Evolutionary conservation across 495 filamentous ascomycete species (phyloP).

Genomic region (Beverwykella pulmonaria): DNA sequence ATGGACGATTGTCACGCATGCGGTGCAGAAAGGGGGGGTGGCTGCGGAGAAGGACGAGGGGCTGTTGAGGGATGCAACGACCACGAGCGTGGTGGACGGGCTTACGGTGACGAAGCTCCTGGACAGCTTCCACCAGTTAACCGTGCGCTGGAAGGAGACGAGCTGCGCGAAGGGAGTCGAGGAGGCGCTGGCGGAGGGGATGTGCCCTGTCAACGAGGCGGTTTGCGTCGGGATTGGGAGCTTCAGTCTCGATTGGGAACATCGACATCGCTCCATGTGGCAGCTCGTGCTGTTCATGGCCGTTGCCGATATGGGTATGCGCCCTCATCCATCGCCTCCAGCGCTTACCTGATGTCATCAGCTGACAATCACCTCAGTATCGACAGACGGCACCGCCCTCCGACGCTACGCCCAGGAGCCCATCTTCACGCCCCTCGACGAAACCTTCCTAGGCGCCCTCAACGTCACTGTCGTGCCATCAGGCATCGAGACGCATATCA

Average conservation of each 20-base stretch:
- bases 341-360: background rate
- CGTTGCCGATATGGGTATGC: conserved; percentile 12
- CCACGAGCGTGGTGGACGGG: conserved; percentile 15
- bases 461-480: conserved; percentile 1
- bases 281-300: conserved; percentile 36
- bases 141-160: conserved; percentile 13
- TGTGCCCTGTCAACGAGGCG: conserved; percentile 18
- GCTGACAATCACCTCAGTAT: background rate
- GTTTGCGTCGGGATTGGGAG: conserved; percentile 34
- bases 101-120: conserved; percentile 22
- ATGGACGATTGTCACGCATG: conserved; percentile 27
- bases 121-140: conserved; percentile 8
- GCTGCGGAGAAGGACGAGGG: background rate
- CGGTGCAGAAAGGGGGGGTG: background rate
- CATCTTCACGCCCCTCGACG: conserved; percentile 28
- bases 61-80: background rate
- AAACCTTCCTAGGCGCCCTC: conserved; percentile 18
- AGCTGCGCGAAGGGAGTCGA: conserved; percentile 5
- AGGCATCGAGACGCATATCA: conserved; percentile 13
- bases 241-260: conserved; percentile 36
- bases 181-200: conserved; percentile 8
- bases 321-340: background rate
- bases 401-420: conserved; percentile 34
- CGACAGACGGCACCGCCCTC: background rate
- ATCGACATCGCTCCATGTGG: conserved; percentile 27